phyloP scores from a whole-genome alignment of 2,329 filamentous ascomycete species.

The Hymenoscyphus infarciens region DNA sequence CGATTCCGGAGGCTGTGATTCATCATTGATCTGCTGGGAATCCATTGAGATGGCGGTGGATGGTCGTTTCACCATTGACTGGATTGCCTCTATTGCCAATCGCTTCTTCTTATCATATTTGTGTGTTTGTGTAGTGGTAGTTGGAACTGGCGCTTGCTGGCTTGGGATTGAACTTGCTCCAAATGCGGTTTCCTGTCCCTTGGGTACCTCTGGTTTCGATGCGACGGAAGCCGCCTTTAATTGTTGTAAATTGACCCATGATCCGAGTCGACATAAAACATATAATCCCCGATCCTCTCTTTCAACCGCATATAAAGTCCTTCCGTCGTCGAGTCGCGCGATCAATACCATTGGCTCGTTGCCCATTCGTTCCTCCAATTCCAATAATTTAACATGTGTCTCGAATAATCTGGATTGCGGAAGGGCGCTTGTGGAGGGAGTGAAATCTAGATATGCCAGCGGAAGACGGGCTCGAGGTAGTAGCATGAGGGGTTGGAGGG shows the following conservation, averaged over 20 bases:
- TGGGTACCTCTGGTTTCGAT: conserved; percentile 37
- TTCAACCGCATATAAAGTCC: conserved; percentile 61
- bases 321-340: conserved; percentile 54
- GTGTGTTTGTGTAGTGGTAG: conserved; percentile 23
- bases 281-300: conserved; percentile 59
- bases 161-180: background rate
- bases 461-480: conserved; percentile 58
- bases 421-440: conserved; percentile 47
- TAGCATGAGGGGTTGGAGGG: conserved; percentile 58
- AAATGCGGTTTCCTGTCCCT: conserved; percentile 22
- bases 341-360: conserved; percentile 55
- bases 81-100: conserved; percentile 60
- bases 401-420: conserved; percentile 56
- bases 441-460: conserved; percentile 59
- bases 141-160: background rate
- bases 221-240: conserved; percentile 50
- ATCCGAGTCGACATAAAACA: conserved; percentile 63
- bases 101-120: conserved; percentile 47
- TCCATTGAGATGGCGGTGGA: conserved; percentile 24
- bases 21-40: conserved; percentile 14
- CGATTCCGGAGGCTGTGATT: conserved; percentile 8
- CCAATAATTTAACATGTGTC: conserved; percentile 59
- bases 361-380: conserved; percentile 58
- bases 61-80: conserved; percentile 54
- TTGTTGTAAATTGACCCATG: conserved; percentile 59